Percentiles rank a stretch among this genome's conserved stretches.
Conservation (phyloP, 148 eudicot species). For the Spergularia bocconei region DNA sequence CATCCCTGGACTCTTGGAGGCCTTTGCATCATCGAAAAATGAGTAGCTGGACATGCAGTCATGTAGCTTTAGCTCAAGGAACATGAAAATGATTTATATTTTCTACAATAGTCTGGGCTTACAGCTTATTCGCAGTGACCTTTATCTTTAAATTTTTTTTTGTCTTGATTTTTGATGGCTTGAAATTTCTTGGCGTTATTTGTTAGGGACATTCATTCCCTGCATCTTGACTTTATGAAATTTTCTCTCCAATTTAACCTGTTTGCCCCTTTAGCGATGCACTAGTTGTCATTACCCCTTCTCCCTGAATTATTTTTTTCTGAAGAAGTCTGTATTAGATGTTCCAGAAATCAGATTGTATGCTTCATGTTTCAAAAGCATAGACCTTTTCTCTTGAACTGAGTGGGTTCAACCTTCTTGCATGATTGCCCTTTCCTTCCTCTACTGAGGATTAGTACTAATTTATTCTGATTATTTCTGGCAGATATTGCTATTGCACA, state of each 20-base stretch:
- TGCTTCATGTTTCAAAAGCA: background rate
- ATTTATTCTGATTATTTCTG: slow-evolving; percentile 23
- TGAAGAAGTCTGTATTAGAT: background rate
- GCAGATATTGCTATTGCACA: slow-evolving; percentile 80
- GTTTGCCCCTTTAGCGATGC: too few species aligned
- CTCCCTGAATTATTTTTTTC: background rate
- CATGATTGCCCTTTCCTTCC: slow-evolving; percentile 7
- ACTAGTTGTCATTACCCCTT: too few species aligned
- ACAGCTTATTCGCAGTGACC: background rate
- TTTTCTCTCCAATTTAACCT: too few species aligned
- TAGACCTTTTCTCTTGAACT: slow-evolving; percentile 1
- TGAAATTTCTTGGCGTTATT: background rate
- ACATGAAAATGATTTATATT: background rate
- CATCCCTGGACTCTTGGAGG: background rate
- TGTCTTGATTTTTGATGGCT: background rate
- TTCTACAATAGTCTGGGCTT: background rate
- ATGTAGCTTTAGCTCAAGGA: background rate
- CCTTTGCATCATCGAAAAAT: background rate
- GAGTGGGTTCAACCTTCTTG: slow-evolving; percentile 7
- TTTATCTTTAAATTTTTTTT: background rate
- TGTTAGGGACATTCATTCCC: background rate
- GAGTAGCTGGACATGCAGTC: background rate
- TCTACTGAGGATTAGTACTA: background rate
- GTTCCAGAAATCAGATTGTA: background rate
- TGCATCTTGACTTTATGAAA: too few species aligned